phyloP scores from a whole-genome alignment of 495 filamentous ascomycete genomes.

The Melanomma pulvis-pyrius region DNA sequence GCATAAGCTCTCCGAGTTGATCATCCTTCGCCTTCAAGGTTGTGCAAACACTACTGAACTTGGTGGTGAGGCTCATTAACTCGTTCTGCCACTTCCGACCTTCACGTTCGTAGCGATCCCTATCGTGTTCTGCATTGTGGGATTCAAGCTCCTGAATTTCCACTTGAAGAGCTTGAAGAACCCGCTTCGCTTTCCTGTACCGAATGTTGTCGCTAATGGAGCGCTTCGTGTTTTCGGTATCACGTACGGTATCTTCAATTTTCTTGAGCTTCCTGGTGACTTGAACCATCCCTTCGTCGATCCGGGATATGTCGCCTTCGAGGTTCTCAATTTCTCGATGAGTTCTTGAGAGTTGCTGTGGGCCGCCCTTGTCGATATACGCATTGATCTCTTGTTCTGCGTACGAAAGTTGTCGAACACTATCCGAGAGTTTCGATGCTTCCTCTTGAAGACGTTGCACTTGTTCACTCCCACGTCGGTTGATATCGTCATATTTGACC shows the following conservation, averaged over 20 bases:
- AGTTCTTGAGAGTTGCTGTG: conserved; percentile 67
- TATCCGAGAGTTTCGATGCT: conserved; percentile 69
- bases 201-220: conserved; percentile 84
- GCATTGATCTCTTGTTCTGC: conserved; percentile 76
- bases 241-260: conserved; percentile 73
- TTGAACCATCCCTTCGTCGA: conserved; percentile 68
- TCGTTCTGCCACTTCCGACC: conserved; percentile 62
- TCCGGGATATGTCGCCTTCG: conserved; percentile 63
- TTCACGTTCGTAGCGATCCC: conserved; percentile 71
- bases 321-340: conserved; percentile 68
- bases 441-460: conserved; percentile 75
- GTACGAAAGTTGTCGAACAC: conserved; percentile 72
- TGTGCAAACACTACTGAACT: conserved; percentile 67
- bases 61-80: conserved; percentile 62
- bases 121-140: conserved; percentile 81
- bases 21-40: conserved; percentile 80
- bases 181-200: conserved; percentile 72
- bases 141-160: conserved; percentile 78
- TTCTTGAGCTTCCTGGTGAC: conserved; percentile 73
- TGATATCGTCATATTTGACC: conserved; percentile 72
- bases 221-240: conserved; percentile 75
- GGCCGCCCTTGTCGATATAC: conserved; percentile 77
- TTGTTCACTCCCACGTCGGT: conserved; percentile 67
- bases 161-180: conserved; percentile 63
- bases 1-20: conserved; percentile 65